These are phyloP conservation scores for Aspergillus brasiliensis DNA, from an alignment of 2,329 filamentous ascomycete genomes.

Conservation along the genomic window DNA sequence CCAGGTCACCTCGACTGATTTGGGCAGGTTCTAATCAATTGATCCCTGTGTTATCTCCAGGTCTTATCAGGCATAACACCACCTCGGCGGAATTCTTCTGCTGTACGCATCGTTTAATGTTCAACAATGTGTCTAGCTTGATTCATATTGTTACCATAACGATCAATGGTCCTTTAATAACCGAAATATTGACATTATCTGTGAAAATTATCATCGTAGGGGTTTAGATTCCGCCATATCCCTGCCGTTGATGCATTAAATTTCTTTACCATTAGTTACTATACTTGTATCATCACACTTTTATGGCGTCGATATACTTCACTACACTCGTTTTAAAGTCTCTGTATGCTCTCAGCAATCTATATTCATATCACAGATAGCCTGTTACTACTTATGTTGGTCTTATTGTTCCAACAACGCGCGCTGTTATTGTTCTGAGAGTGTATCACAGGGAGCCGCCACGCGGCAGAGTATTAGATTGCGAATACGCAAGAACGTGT, in stretches of 20 bases:
- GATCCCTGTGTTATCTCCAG: too few relatives aligned
- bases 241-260: slow-evolving; percentile 61
- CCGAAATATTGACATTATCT: too few relatives aligned
- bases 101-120: too few relatives aligned
- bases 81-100: too few relatives aligned
- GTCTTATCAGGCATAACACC: too few relatives aligned
- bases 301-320: slow-evolving; percentile 78
- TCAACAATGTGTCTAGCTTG: too few relatives aligned
- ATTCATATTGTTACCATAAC: neutral
- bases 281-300: slow-evolving; percentile 69
- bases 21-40: too few relatives aligned
- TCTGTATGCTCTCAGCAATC: slow-evolving; percentile 26
- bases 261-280: slow-evolving; percentile 61
- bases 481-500: slow-evolving; percentile 62
- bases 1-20: too few relatives aligned
- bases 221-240: slow-evolving; percentile 75
- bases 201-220: too few relatives aligned
- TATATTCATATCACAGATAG: slow-evolving; percentile 36
- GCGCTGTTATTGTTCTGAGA: slow-evolving; percentile 85
- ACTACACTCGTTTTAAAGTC: slow-evolving; percentile 65
- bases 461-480: slow-evolving; percentile 82
- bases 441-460: slow-evolving; percentile 76
- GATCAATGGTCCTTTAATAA: slow-evolving; percentile 33
- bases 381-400: slow-evolving; percentile 46
- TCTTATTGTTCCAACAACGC: slow-evolving; percentile 64